Conservation (phyloP, 345 rosid species). For the Brassica cretica region DNA sequence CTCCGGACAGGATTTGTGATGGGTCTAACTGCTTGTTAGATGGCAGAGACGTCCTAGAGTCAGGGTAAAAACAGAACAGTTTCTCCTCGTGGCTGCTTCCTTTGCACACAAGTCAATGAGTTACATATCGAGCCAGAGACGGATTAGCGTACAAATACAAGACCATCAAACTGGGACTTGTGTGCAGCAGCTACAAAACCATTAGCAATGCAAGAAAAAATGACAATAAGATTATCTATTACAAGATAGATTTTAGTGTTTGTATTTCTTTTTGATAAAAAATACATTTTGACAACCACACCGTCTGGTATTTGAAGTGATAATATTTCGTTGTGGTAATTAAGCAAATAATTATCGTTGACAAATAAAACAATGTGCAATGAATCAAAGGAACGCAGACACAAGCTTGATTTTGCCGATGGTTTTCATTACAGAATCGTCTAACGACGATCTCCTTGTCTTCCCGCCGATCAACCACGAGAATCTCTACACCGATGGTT, state of each 20-base stretch:
- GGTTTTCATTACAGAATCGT: not conserved
- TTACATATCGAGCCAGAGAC: slow-evolving; percentile 54
- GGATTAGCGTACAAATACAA: slow-evolving; percentile 22
- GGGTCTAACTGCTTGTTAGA: slow-evolving; percentile 49
- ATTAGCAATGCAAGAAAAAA: not conserved
- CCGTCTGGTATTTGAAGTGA: not conserved
- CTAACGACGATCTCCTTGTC: slow-evolving; percentile 35
- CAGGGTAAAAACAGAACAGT: slow-evolving; percentile 59
- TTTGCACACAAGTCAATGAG: slow-evolving; percentile 44
- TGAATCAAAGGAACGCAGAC: not conserved
- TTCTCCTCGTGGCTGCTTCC: slow-evolving; percentile 78
- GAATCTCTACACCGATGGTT: slow-evolving; percentile 37
- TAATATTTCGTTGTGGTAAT: not conserved
- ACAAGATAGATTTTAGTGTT: not conserved
- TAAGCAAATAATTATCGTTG: not conserved
- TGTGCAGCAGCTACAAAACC: not conserved
- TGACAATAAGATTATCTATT: not conserved
- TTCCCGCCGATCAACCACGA: slow-evolving; percentile 55
- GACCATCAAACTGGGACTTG: not conserved
- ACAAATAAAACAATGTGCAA: not conserved
- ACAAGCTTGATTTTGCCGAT: not conserved
- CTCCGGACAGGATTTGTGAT: slow-evolving; percentile 51
- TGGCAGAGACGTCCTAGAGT: slow-evolving; percentile 61
- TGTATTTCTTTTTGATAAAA: not conserved
- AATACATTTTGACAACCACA: not conserved